Conservation (phyloP, 1,284 basidiomycete genomes). For the Ustilago bromivora region DNA sequence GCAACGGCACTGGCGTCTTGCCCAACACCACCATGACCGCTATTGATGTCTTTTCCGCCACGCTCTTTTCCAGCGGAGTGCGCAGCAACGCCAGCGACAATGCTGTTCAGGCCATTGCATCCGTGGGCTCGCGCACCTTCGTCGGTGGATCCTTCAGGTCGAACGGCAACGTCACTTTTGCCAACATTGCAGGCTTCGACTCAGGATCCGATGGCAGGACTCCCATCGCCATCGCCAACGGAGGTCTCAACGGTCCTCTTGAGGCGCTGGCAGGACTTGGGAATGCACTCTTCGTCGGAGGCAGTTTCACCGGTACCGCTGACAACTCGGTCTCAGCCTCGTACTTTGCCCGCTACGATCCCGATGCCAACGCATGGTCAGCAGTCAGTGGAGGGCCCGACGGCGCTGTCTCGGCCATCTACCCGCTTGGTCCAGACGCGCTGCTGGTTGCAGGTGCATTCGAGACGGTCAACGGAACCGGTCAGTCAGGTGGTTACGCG, state of each 20-base stretch:
- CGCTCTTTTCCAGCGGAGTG: constrained; percentile 72
- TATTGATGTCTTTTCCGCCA: constrained; percentile 77
- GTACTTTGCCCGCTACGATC: constrained; percentile 81
- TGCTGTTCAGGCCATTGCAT: constrained; percentile 74
- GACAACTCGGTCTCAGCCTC: constrained; percentile 72
- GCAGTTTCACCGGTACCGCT: constrained; percentile 81
- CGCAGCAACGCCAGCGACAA: constrained; percentile 40
- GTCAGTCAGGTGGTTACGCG: constrained; percentile 78
- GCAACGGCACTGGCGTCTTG: constrained; percentile 50
- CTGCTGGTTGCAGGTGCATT: constrained; percentile 83
- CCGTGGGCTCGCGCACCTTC: constrained; percentile 73
- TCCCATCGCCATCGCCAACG: constrained; percentile 70
- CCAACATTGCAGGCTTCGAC: constrained; percentile 82
- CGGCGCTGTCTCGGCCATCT: constrained; percentile 76
- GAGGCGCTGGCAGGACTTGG: constrained; percentile 54
- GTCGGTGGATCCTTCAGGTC: constrained; percentile 81
- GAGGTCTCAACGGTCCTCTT: constrained; percentile 69
- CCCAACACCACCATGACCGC: constrained; percentile 75
- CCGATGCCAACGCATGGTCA: constrained; percentile 77
- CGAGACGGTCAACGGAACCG: constrained; percentile 72
- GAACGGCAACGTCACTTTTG: constrained; percentile 74
- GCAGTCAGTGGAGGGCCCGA: constrained; percentile 81
- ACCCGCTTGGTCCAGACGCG: constrained; percentile 74
- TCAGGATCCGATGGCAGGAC: constrained; percentile 72
- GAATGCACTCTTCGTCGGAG: constrained; percentile 81